Evolutionary conservation across 73 alveolate species (phyloP).

Genomic region (Halteria grandinella): DNA sequence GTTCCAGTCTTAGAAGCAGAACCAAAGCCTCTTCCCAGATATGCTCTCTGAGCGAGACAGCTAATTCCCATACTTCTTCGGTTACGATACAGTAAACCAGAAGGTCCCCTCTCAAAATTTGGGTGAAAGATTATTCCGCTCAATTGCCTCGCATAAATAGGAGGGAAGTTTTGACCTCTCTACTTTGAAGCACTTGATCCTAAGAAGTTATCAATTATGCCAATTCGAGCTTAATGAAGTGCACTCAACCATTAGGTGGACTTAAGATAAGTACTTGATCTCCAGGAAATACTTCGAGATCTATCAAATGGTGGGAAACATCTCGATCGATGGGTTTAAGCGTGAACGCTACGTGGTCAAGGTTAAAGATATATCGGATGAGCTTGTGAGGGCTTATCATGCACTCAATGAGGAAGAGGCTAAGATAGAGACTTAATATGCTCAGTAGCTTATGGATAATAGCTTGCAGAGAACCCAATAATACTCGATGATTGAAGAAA

Average conservation of each 20-base stretch:
- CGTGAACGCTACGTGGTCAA: conserved; percentile 57
- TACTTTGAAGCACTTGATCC: neutral
- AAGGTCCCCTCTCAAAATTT: no score
- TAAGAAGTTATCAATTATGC: no score
- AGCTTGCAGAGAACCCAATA: no score
- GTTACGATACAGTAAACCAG: conserved; percentile 21
- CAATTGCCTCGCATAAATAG: conserved; percentile 10
- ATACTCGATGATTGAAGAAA: no score
- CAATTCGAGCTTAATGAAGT: no score
- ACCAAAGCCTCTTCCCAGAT: neutral
- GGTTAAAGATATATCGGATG: conserved; percentile 42
- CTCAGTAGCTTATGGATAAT: no score
- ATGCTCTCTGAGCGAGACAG: conserved; percentile 6
- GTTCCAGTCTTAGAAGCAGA: neutral
- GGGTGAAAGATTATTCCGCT: no score
- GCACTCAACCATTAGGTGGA: no score
- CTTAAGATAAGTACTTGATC: conserved; percentile 12
- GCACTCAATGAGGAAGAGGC: conserved; percentile 43
- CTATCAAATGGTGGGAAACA: conserved; percentile 40
- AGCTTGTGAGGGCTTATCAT: conserved; percentile 26
- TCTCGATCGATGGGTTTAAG: conserved; percentile 70
- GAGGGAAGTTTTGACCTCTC: conserved; percentile 19
- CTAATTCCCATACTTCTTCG: conserved; percentile 13
- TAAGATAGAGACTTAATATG: neutral
- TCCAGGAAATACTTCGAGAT: conserved; percentile 43